These are phyloP conservation scores for Primulina tabacum DNA, from an alignment of 257 asterid species.

Conservation along the genomic window DNA sequence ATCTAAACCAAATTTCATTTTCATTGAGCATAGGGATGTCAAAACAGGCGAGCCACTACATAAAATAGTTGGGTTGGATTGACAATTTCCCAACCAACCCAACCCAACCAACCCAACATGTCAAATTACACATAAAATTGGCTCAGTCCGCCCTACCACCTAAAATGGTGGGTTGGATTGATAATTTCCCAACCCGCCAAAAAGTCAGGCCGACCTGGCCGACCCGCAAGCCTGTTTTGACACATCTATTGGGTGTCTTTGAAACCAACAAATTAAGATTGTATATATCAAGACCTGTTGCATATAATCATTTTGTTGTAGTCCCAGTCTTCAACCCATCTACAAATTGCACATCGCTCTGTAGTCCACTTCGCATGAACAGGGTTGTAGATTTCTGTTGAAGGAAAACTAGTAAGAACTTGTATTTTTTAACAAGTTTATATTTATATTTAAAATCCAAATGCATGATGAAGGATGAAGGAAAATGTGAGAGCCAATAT, in stretches of 20 bases:
- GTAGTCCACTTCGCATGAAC: slow-evolving; percentile 85
- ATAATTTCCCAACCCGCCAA: no score
- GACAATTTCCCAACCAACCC: no score
- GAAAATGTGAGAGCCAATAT: neutral
- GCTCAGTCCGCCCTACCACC: no score
- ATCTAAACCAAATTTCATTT: slow-evolving; percentile 11
- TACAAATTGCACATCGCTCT: slow-evolving; percentile 93
- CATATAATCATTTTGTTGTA: slow-evolving; percentile 92
- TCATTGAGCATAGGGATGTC: neutral
- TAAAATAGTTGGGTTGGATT: no score
- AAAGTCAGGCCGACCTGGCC: no score
- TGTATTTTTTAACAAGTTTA: neutral
- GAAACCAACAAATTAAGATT: slow-evolving; percentile 15
- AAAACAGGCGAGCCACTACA: no score
- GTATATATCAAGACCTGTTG: slow-evolving; percentile 64
- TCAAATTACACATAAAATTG: no score
- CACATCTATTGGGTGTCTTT: no score
- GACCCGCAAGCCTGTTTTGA: no score
- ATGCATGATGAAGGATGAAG: slow-evolving; percentile 15
- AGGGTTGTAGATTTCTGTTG: slow-evolving; percentile 68
- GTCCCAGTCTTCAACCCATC: slow-evolving; percentile 99
- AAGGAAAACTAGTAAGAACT: slow-evolving; percentile 26
- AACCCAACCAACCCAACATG: no score
- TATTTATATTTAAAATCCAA: neutral
- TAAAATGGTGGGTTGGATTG: no score